A percentile compares a stretch with the other conserved stretches of the same genome.
These are phyloP conservation scores for Kockovaella imperatae DNA, from an alignment of 768 basidiomycete species.

Conservation along the genomic window DNA sequence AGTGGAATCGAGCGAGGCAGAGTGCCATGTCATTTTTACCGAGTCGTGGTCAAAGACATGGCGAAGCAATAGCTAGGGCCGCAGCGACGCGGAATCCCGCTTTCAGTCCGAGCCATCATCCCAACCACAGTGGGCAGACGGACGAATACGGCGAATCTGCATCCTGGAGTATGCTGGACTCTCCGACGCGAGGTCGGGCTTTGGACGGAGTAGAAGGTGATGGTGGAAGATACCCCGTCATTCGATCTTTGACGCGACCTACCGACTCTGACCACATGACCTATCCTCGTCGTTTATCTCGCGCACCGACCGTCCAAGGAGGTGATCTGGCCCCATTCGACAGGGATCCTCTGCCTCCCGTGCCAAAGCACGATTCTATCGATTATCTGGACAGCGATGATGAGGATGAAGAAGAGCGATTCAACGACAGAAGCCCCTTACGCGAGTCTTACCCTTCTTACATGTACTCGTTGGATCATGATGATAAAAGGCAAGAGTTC, in stretches of 20 bases:
- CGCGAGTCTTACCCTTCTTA: too few species aligned
- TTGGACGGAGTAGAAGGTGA: constrained; percentile 4
- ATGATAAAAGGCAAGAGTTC: too few species aligned
- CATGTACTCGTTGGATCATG: too few species aligned
- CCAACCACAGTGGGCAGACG: constrained; percentile 4
- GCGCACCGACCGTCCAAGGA: constrained; percentile 26
- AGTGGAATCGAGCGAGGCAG: constrained; percentile 17
- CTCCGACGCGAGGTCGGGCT: constrained; percentile 11
- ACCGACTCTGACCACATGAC: not conserved
- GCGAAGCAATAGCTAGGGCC: constrained; percentile 15
- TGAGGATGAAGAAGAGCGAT: not conserved
- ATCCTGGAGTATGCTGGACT: constrained; percentile 13
- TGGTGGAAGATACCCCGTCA: constrained; percentile 10
- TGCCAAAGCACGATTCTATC: constrained; percentile 3
- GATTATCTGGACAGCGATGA: constrained; percentile 9
- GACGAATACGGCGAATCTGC: constrained; percentile 1
- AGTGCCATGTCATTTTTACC: constrained; percentile 24
- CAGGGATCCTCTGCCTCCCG: not conserved
- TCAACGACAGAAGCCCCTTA: not conserved
- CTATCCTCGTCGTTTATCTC: constrained; percentile 34
- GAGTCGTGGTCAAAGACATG: constrained; percentile 21
- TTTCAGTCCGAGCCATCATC: constrained; percentile 21
- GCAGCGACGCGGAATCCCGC: constrained; percentile 13
- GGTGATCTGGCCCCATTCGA: constrained; percentile 1
- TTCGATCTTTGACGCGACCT: not conserved